Conservation (phyloP, 805 yeast genomes). For the Wickerhamiella nectarea region DNA sequence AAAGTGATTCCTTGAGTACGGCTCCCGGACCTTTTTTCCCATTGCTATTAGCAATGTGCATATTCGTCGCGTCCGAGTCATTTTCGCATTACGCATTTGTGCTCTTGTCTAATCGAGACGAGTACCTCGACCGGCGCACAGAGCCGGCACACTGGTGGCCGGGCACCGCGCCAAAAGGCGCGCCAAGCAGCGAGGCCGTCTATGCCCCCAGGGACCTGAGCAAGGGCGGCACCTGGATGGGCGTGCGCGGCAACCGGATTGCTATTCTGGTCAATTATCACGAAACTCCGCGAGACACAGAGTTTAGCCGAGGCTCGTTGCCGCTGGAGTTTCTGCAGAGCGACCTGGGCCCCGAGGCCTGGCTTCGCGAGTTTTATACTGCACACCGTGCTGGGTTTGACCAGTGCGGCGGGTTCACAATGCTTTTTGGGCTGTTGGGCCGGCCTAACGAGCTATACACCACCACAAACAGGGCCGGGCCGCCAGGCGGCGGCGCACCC, state of each 20-base stretch:
- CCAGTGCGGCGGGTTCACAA: slow-evolving; percentile 23
- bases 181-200: slow-evolving; percentile 32
- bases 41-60: slow-evolving; percentile 48
- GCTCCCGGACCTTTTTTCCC: no score
- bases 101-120: slow-evolving; percentile 76
- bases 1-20: no score
- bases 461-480: slow-evolving; percentile 10
- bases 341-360: slow-evolving; percentile 28
- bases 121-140: slow-evolving; percentile 63
- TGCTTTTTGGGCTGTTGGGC: slow-evolving; percentile 17
- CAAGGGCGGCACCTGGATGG: slow-evolving; percentile 80
- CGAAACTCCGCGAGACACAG: slow-evolving; percentile 29
- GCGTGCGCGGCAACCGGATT: slow-evolving; percentile 48
- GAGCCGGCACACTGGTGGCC: slow-evolving; percentile 37
- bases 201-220: slow-evolving; percentile 66
- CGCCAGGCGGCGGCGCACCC: no score
- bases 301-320: slow-evolving; percentile 37
- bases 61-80: slow-evolving; percentile 48
- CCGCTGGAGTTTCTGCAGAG: slow-evolving; percentile 35
- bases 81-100: slow-evolving; percentile 68
- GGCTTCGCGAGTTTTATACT: slow-evolving; percentile 30
- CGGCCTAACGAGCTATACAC: slow-evolving; percentile 12
- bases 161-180: no score
- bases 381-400: slow-evolving; percentile 11
- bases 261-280: slow-evolving; percentile 68